Base-by-base conservation (phyloP, 805 yeast species). In the Candida lessepsii region DNA sequence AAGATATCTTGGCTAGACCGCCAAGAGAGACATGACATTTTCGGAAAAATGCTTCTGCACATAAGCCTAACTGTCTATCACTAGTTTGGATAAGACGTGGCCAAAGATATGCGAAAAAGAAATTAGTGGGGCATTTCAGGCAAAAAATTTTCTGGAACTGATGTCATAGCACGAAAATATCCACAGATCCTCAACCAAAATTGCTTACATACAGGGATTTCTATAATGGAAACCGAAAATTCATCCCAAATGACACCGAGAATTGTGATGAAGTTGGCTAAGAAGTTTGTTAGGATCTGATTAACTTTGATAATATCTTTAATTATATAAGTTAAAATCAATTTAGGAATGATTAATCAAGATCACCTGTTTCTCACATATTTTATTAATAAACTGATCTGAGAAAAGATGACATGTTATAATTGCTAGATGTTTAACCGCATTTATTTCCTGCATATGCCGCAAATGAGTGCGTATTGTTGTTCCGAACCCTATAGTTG, bases 161-260 rank as follows among this genome's bases (percentile, higher is more conserved):
- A 29, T 29, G 33, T 29, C 33, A 29, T 29, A 29, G 24, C 11
- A 16, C 21, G 4, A 9, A 13, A 27, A 27, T 10, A 14, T 13
- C n/a, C n/a, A n/a, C 5, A 13, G 29, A 9, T 13, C 8, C 17
- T 9, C 5, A 5, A 13, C 17, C 29, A 8, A 17, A 4, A n/a
- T 9, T 13, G 6, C 17, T 14, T 24, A 24, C 10, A 24, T 24
- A 24, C 27, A 24, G 27, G 27, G 27, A 6, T 20, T 9, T 20
- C 6, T 20, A 9, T 6, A 9, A 20, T 20, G 6, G 9, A 20
- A 27, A 20, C 36, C 37, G 29, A 35, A 28, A 31, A 40, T 35
- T 30, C 20, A 32, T 18, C 37, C 44, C 28, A 40, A 14, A n/a
- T 31, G 23, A 4, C 11, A 7, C 33, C 33, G 33, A 29, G 17